These are phyloP conservation scores for Jaltomata sinuosa DNA, from an alignment of 257 asterid genomes.

Conservation along the genomic window DNA sequence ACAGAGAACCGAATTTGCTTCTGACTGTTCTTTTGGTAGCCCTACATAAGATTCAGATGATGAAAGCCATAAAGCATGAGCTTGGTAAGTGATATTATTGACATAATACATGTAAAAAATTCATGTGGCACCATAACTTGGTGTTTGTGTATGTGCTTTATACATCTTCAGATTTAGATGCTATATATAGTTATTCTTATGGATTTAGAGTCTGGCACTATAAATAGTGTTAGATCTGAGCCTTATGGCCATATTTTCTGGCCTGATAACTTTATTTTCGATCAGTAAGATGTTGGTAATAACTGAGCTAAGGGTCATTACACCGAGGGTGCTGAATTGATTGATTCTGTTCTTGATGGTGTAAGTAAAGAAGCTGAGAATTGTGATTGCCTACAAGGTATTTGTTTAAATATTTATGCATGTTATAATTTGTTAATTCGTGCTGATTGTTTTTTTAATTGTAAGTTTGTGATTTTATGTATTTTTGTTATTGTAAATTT, in stretches of 20 bases:
- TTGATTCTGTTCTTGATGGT: conserved; percentile 59
- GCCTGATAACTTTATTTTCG: conserved; percentile 56
- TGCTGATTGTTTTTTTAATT: too few relatives aligned
- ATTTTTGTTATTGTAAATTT: too few relatives aligned
- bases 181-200: conserved; percentile 1
- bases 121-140: too few relatives aligned
- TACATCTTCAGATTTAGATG: too few relatives aligned
- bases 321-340: conserved; percentile 63
- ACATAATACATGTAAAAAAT: neutral
- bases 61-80: conserved; percentile 10
- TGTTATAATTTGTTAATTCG: too few relatives aligned
- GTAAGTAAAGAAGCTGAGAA: conserved; percentile 66
- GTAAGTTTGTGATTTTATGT: too few relatives aligned
- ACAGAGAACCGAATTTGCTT: conserved; percentile 63
- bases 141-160: too few relatives aligned
- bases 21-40: conserved; percentile 44
- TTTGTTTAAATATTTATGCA: too few relatives aligned
- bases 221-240: conserved; percentile 54
- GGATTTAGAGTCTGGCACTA: conserved; percentile 73
- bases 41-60: conserved; percentile 51
- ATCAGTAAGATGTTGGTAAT: conserved; percentile 59
- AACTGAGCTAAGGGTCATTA: conserved; percentile 72
- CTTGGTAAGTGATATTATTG: conserved; percentile 29
- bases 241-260: conserved; percentile 55
- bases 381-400: conserved; percentile 67